Conservation (phyloP, 306 rosid species). For the Begonia loranthoides region DNA sequence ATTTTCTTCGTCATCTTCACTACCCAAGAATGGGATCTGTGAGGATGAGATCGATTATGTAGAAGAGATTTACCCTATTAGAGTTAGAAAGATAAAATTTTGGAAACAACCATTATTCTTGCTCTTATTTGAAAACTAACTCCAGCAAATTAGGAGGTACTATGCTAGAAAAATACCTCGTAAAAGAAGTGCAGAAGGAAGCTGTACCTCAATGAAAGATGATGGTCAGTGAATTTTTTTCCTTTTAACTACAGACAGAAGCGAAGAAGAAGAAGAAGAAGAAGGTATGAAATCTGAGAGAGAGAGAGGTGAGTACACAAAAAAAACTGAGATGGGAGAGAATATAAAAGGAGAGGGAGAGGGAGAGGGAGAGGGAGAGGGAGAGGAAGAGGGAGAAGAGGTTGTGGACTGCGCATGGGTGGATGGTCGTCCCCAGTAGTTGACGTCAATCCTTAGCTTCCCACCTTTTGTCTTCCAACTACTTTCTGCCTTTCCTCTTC, state of each 20-base stretch:
- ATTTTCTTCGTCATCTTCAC: too few relatives aligned
- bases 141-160: too few relatives aligned
- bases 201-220: too few relatives aligned
- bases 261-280: background rate
- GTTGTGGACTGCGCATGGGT: conserved; percentile 1
- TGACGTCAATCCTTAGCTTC: conserved; percentile 4
- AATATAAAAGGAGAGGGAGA: conserved; percentile 1
- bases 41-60: too few relatives aligned
- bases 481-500: background rate
- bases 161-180: too few relatives aligned
- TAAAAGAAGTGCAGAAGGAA: too few relatives aligned
- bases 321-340: background rate
- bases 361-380: background rate
- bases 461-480: background rate
- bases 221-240: too few relatives aligned
- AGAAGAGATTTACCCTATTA: too few relatives aligned
- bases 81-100: too few relatives aligned
- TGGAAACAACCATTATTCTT: too few relatives aligned
- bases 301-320: conserved; percentile 1
- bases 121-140: too few relatives aligned
- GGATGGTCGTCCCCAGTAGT: conserved; percentile 1
- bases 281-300: background rate
- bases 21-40: too few relatives aligned
- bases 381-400: background rate
- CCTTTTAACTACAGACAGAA: background rate